A percentile compares a stretch with the other conserved stretches of the same genome.
phyloP scores from a whole-genome alignment of 1,284 basidiomycete species.

The Cryptococcus sp. region DNA sequence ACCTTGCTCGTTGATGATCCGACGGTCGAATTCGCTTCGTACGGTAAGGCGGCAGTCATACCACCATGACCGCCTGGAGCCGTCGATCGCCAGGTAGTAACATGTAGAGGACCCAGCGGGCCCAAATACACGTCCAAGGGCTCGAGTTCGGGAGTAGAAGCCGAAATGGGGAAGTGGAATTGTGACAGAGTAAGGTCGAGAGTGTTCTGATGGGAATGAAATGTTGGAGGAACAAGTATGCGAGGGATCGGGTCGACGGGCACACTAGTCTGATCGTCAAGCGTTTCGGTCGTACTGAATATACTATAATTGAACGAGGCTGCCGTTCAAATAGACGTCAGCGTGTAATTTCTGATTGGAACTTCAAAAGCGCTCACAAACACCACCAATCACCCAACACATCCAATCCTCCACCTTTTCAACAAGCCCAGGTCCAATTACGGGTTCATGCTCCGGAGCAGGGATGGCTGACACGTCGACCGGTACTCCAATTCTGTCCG shows the following conservation, averaged over 20 bases:
- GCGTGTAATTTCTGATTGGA: not conserved
- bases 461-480: constrained; percentile 3
- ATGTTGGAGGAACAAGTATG: constrained; percentile 74
- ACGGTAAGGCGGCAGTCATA: constrained; percentile 16
- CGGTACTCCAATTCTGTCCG: constrained; percentile 16
- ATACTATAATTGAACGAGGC: not conserved
- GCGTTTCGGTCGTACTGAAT: too few relatives aligned
- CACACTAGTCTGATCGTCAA: constrained; percentile 6
- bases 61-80: constrained; percentile 18
- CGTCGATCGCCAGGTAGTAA: constrained; percentile 40
- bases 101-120: constrained; percentile 74
- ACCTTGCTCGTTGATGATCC: constrained; percentile 16
- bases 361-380: constrained; percentile 66
- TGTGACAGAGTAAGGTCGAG: constrained; percentile 80
- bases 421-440: constrained; percentile 8
- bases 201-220: constrained; percentile 69
- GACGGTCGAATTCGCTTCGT: constrained; percentile 8
- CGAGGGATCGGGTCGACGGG: constrained; percentile 81
- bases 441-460: not conserved
- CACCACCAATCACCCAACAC: constrained; percentile 94
- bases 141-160: constrained; percentile 15
- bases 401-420: constrained; percentile 80
- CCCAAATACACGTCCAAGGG: constrained; percentile 86
- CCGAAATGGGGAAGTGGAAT: constrained; percentile 55
- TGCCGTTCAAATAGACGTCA: not conserved